Base-by-base conservation (phyloP, 2,329 filamentous ascomycete species). In the Monilinia aucupariae region DNA sequence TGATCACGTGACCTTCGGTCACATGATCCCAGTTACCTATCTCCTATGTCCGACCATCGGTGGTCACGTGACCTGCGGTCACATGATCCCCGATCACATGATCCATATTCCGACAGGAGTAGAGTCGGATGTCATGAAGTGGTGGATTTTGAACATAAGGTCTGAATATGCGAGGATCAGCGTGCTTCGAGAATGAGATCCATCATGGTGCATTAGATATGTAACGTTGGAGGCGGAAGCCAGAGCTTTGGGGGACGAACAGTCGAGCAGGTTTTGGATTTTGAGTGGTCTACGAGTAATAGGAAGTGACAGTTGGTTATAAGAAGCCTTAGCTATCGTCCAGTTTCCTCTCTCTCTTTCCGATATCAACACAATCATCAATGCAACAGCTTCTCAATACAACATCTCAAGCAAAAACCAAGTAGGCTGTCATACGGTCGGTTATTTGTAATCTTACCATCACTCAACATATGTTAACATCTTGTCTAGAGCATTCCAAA, bases 141-240 rank as follows among this genome's bases (percentile, higher is more conserved):
- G n/a, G n/a, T n/a, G n/a, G n/a, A n/a, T n/a, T n/a, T n/a, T n/a
- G n/a, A n/a, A n/a, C n/a, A n/a, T n/a, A n/a, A n/a, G n/a, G n/a
- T n/a, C n/a, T n/a, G n/a, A n/a, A n/a, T n/a, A n/a, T n/a, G n/a
- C n/a, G n/a, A n/a, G n/a, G 51, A 37, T n/a, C 1, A 41, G 7
- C 30, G 17, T 2, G 34, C 20, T 34, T 22, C 5, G 22, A 12
- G n/a, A 34, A n/a, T n/a, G 52, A n/a, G 34, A 43, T 39, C 27
- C 27, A 39, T 60, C 47, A 52, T 52, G 17, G n/a, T 60, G 37
- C 45, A 59, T 50, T 27, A 39, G 45, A 30, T 32, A 50, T 59
- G 56, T 5, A 30, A 59, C 39, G 15, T 41, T 8, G 10, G 17
- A 32, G 6, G 10, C 43, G 12, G 12, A 13, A 15, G 22, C 5